These are phyloP conservation scores for Hymenoscyphus repandus DNA, from an alignment of 2,329 filamentous ascomycete species.

Conservation along the genomic window DNA sequence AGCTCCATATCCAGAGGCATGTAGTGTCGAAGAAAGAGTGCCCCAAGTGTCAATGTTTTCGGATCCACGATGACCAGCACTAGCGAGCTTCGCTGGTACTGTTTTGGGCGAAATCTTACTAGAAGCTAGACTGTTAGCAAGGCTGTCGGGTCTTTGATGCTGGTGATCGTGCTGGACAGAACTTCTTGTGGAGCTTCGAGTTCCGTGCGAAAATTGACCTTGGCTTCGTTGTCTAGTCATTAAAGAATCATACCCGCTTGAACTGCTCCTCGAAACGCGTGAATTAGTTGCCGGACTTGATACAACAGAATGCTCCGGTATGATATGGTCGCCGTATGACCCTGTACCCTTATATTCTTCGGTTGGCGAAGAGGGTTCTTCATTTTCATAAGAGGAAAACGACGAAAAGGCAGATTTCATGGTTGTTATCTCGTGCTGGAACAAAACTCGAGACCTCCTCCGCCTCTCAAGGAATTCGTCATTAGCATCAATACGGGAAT, in stretches of 20 bases:
- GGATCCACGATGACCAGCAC: background rate
- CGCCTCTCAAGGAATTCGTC: conserved; percentile 27
- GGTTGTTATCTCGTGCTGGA: conserved; percentile 23
- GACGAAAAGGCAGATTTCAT: conserved; percentile 6
- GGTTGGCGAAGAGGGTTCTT: background rate
- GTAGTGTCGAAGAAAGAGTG: conserved; percentile 15
- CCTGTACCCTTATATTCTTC: conserved; percentile 5
- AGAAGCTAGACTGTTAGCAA: conserved; percentile 2
- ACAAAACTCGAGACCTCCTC: conserved; percentile 21
- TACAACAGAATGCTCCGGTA: conserved; percentile 10
- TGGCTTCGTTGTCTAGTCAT: conserved; percentile 25
- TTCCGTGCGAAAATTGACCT: conserved; percentile 19
- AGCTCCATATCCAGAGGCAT: conserved; percentile 18
- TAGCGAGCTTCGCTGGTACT: background rate
- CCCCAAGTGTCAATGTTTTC: conserved; percentile 10
- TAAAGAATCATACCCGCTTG: conserved; percentile 22
- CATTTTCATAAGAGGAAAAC: background rate
- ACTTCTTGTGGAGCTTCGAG: conserved; percentile 21
- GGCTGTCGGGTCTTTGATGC: conserved; percentile 7
- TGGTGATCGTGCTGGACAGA: conserved; percentile 22
- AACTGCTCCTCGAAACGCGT: conserved; percentile 19
- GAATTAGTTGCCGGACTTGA: conserved; percentile 19
- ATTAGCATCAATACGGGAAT: conserved; percentile 21
- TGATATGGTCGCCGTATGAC: conserved; percentile 9
- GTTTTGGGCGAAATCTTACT: background rate